Conservation (phyloP, 192 early-diverging fungal species). For the Linderina pennispora region DNA sequence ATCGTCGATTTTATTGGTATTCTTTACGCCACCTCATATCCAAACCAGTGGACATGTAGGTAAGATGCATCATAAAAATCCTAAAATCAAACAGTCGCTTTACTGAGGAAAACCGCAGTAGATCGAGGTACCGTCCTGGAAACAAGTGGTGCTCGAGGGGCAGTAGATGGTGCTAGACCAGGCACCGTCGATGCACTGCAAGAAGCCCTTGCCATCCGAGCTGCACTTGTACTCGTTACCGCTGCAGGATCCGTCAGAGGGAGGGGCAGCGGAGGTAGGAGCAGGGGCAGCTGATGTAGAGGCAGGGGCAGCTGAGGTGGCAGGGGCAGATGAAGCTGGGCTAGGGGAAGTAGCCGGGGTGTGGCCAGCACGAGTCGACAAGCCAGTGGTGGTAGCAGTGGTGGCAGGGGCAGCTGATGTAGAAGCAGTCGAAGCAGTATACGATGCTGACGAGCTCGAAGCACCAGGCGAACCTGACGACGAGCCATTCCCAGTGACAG, state of each 20-base stretch:
- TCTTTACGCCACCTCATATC: too few species aligned
- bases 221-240: not conserved
- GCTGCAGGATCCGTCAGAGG: not conserved
- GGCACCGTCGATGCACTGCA: not conserved
- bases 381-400: not conserved
- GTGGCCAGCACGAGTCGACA: not conserved
- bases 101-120: not conserved
- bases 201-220: not conserved
- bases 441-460: not conserved
- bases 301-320: not conserved
- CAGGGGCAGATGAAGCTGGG: not conserved
- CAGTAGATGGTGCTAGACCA: not conserved
- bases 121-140: not conserved
- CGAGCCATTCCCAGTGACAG: constrained; percentile 3
- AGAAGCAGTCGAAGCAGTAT: not conserved
- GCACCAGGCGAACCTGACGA: too few species aligned
- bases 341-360: too few species aligned
- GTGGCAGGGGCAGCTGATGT: not conserved
- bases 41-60: too few species aligned
- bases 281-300: not conserved
- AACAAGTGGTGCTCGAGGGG: not conserved
- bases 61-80: too few species aligned
- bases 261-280: not conserved
- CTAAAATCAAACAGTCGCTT: too few species aligned
- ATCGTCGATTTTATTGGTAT: too few species aligned